These are phyloP conservation scores for Melanopsichium pennsylvanicum DNA, from an alignment of 1,284 basidiomycete species.

Conservation along the genomic window DNA sequence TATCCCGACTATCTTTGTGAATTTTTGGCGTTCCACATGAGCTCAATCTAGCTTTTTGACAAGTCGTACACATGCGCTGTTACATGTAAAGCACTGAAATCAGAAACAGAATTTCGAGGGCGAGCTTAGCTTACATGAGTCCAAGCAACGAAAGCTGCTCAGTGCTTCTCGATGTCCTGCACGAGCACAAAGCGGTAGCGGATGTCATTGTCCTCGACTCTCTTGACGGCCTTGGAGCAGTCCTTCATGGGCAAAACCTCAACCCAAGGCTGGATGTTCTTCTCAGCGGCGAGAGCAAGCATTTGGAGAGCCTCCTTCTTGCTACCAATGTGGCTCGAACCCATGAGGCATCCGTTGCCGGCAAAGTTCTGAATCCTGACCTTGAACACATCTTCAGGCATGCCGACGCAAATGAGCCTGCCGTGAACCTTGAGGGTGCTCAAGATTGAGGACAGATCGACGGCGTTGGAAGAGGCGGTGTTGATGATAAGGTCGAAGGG, in stretches of 20 bases:
- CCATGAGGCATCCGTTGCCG: conserved; percentile 67
- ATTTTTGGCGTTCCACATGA: too few species aligned
- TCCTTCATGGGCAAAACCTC: conserved; percentile 73
- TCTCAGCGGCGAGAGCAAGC: conserved; percentile 59
- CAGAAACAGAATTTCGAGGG: too few species aligned
- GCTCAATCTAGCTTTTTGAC: too few species aligned
- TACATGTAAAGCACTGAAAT: too few species aligned
- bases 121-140: neutral
- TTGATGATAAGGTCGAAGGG: conserved; percentile 74
- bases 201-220: conserved; percentile 70
- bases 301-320: conserved; percentile 72
- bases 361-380: conserved; percentile 66
- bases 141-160: too few species aligned
- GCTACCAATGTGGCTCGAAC: conserved; percentile 72
- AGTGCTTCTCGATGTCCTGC: conserved; percentile 50
- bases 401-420: conserved; percentile 71
- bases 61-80: too few species aligned
- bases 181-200: conserved; percentile 58
- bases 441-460: conserved; percentile 69
- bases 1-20: too few species aligned
- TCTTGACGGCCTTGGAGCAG: conserved; percentile 71
- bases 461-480: conserved; percentile 67
- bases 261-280: conserved; percentile 67
- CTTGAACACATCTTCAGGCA: conserved; percentile 69
- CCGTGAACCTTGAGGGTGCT: conserved; percentile 71